Conservation (phyloP, 805 yeast genomes). For the Myxozyma vanderwaltii region DNA sequence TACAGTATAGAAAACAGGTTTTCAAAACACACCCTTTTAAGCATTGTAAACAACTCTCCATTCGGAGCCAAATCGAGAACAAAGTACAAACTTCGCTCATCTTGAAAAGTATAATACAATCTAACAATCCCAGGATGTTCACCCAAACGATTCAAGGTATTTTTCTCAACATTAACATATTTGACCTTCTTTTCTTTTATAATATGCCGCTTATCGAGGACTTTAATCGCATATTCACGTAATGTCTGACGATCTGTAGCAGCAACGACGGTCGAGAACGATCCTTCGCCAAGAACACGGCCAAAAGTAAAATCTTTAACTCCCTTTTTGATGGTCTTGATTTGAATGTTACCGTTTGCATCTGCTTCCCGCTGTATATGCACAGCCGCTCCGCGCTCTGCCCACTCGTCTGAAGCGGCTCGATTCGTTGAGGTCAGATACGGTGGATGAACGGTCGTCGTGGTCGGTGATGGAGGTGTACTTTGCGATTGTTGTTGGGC, state of each 20-base stretch:
- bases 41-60: slow-evolving; percentile 85
- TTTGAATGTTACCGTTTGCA: slow-evolving; percentile 53
- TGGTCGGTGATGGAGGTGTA: neutral
- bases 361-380: slow-evolving; percentile 51
- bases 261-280: slow-evolving; percentile 89
- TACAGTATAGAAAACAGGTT: neutral
- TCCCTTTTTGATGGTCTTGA: slow-evolving; percentile 53
- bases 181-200: slow-evolving; percentile 93
- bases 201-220: slow-evolving; percentile 87
- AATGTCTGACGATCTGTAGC: slow-evolving; percentile 77
- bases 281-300: slow-evolving; percentile 88
- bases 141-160: slow-evolving; percentile 82
- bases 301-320: slow-evolving; percentile 90
- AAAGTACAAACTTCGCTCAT: slow-evolving; percentile 80
- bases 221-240: slow-evolving; percentile 84
- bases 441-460: neutral
- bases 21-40: slow-evolving; percentile 51
- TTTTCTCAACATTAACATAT: slow-evolving; percentile 93
- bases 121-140: slow-evolving; percentile 95
- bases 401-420: slow-evolving; percentile 51
- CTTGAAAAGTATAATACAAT: slow-evolving; percentile 92
- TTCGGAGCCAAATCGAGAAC: slow-evolving; percentile 93
- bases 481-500: slow-evolving; percentile 7
- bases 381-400: slow-evolving; percentile 61
- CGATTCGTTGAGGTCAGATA: slow-evolving; percentile 4